Evolutionary conservation across 306 rosid species (phyloP), one percentile per base, ranked within the genome.

Genomic region (Vigna reflexopilosa): DNA sequence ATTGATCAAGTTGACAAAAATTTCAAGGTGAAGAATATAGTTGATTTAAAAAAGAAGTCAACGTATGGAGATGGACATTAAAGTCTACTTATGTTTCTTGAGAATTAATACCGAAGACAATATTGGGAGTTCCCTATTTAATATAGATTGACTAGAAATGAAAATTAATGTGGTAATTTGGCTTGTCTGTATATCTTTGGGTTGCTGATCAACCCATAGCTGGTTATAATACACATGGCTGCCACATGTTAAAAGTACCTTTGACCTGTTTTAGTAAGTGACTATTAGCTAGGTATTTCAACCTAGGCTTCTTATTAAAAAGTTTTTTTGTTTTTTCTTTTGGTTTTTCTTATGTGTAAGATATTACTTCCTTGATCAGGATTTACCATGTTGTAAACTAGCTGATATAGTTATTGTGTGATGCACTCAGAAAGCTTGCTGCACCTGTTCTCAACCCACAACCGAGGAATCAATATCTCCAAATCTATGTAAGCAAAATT

Each of bases 351-450:
- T 47, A 34, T 34, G 6, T 47, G 36, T n/a, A 13, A 58, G 54
- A 24, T 58, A 38, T 50, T 49, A 0, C 22, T 63, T 54, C 20
- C 12, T 72, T n/a, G n/a, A 22, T 76, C 48, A 40, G 63, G 38
- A 84, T 42, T 76, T 48, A 16, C 54, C 75, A 15, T 36, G 56
- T 20, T 20, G 58, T 70, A 57, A 70, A 22, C 72, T 67, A 67
- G 61, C 81, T 86, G 67, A 86, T 67, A 7, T 76, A 16, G 45
- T 49, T 26, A 28, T 72, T n/a, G 1, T 24, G 52, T 73, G 57
- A 19, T 81, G 70, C 63, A n/a, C 78, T 77, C 98, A 96, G 99
- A 96, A 91, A 90, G 86, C 88, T 69, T 96, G 99, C 87, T 91
- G 69, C 83, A 77, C 90, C 22, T 96, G 99, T 87, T 91, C 96